A percentile compares a stretch with the other conserved stretches of the same genome.
These are phyloP conservation scores for Saccharomycopsis sp. DNA, from an alignment of 805 yeast genomes.

Conservation along the genomic window DNA sequence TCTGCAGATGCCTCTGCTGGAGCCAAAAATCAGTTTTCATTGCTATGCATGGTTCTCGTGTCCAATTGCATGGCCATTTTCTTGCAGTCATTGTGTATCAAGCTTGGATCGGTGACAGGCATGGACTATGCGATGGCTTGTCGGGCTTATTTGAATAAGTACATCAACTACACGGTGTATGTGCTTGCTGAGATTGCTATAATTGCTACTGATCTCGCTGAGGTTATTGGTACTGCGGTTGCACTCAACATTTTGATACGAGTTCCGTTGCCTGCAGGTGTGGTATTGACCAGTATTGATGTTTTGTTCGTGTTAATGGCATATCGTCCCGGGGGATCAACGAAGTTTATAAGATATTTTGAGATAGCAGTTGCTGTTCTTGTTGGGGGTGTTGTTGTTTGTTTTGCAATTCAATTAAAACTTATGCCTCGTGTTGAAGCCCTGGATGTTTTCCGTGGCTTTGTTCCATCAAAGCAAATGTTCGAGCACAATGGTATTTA, in stretches of 20 bases:
- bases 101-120: slow-evolving; percentile 86
- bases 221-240: slow-evolving; percentile 90
- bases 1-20: slow-evolving; percentile 88
- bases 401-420: slow-evolving; percentile 70
- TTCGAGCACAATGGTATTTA: slow-evolving; percentile 60
- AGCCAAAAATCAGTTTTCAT: slow-evolving; percentile 65
- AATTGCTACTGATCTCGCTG: slow-evolving; percentile 89
- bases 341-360: slow-evolving; percentile 63
- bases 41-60: slow-evolving; percentile 59
- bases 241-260: slow-evolving; percentile 69
- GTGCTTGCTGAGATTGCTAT: slow-evolving; percentile 83
- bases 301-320: slow-evolving; percentile 76
- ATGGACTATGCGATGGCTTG: slow-evolving; percentile 83
- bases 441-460: slow-evolving; percentile 27
- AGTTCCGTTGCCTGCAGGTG: slow-evolving; percentile 74
- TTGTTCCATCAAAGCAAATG: slow-evolving; percentile 35
- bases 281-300: slow-evolving; percentile 70
- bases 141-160: slow-evolving; percentile 57
- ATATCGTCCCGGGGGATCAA: slow-evolving; percentile 69
- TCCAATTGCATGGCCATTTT: slow-evolving; percentile 83
- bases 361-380: slow-evolving; percentile 67
- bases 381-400: slow-evolving; percentile 67
- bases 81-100: slow-evolving; percentile 75
- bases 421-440: slow-evolving; percentile 41
- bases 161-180: slow-evolving; percentile 60